Base-by-base conservation (phyloP, 352 stramenopile genomes). In the Globisporangium spiculum region DNA sequence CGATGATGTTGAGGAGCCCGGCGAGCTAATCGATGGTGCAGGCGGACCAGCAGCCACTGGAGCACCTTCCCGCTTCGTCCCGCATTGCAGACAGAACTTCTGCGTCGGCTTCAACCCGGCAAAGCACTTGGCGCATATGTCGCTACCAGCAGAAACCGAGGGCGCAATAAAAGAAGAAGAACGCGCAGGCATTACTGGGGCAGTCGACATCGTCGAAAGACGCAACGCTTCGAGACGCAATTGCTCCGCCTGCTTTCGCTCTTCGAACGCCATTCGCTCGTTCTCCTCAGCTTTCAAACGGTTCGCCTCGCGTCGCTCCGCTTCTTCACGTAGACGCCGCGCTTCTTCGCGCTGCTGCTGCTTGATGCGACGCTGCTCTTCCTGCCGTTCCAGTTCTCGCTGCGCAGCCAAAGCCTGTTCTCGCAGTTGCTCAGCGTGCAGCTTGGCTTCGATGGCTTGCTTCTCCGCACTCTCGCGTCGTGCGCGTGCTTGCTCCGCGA, bases 11-110 rank as follows among this genome's bases (percentile, higher is more conserved):
- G 67, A 68, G 8, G 48, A 48, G 18, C 20, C 44, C 1, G 71
- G 60, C 1, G 65, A 66, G 20, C 32, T 63, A 4, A 55, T 16
- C 50, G 63, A 30, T 1, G 22, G 58, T 7, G 54, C 54, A 41
- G 60, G 44, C 16, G 18, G 0, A 16, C n/a, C 26, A 32, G 54
- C 53, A 26, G 60, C 4, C 1, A 22, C 8, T 60, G 3, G 12
- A 7, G 26, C 22, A 4, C 18, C n/a, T 18, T 48, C 36, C 34
- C 76, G 76, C 34, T 83, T 83, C 3, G 78, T 87, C 22, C 84
- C 84, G 56, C 84, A 92, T 58, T 90, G 79, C 38, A 88, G 65
- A 57, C 84, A 92, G 63, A 92, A 92, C 66, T 92, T 92, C 55
- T 92, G 80, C 57, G 72, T 69, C 2, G 80, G 63, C 27, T 72